Conservation (phyloP, 2,329 filamentous ascomycete genomes). For the Fusarium coicis region DNA sequence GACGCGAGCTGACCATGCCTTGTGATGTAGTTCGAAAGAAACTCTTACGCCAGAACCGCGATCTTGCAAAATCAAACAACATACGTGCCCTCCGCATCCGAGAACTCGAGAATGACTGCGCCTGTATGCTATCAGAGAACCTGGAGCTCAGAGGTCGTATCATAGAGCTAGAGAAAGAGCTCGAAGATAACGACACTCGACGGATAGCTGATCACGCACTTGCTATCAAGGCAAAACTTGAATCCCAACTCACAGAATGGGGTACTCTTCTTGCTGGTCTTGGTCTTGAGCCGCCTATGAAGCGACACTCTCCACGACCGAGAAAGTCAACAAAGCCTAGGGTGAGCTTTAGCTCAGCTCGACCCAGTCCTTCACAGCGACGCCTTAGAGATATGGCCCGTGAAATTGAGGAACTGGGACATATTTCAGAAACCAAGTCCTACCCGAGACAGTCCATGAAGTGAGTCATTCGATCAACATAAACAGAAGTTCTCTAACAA, state of each 20-base stretch:
- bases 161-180: constrained; percentile 73
- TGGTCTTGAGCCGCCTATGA: constrained; percentile 68
- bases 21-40: constrained; percentile 73
- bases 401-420: constrained; percentile 63
- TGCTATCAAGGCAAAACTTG: constrained; percentile 76
- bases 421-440: constrained; percentile 74
- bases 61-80: constrained; percentile 83
- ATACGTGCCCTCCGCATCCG: constrained; percentile 81
- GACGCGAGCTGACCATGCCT: constrained; percentile 32
- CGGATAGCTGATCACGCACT: constrained; percentile 73
- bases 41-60: constrained; percentile 85
- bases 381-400: constrained; percentile 67
- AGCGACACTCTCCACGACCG: constrained; percentile 55
- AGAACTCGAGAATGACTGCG: constrained; percentile 78
- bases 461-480: constrained; percentile 58
- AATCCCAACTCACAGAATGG: constrained; percentile 78
- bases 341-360: constrained; percentile 52
- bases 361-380: constrained; percentile 64
- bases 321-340: constrained; percentile 55
- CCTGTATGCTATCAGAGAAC: constrained; percentile 82
- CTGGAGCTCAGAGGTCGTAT: constrained; percentile 77
- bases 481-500: constrained; percentile 44
- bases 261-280: constrained; percentile 73
- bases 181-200: constrained; percentile 69
- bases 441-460: constrained; percentile 75